Percentiles rank a stretch among this genome's conserved stretches.
These are phyloP conservation scores for Colletotrichum sp. DNA, from an alignment of 2,329 filamentous ascomycete genomes.

Conservation along the genomic window DNA sequence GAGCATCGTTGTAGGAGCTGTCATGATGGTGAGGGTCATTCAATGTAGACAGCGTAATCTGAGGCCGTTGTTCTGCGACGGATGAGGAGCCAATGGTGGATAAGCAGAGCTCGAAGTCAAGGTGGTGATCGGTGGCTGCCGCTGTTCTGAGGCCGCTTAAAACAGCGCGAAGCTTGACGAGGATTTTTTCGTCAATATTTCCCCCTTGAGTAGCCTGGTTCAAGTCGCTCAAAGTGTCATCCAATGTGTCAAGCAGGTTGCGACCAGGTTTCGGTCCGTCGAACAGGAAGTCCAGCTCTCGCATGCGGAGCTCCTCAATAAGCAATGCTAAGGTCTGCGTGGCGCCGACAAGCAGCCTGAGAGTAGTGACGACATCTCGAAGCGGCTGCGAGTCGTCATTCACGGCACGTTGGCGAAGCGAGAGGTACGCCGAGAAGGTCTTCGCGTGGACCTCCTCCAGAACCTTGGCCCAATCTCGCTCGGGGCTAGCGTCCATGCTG, in stretches of 20 bases:
- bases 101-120: neutral
- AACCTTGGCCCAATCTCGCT: neutral
- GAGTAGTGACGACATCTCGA: neutral
- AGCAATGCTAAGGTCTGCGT: neutral
- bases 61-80: neutral
- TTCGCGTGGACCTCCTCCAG: neutral
- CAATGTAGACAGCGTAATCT: neutral
- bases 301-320: neutral
- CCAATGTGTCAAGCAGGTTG: neutral
- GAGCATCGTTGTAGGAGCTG: neutral
- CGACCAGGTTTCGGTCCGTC: neutral
- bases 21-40: neutral
- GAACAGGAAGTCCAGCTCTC: neutral
- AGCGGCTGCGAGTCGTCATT: neutral
- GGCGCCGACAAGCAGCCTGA: neutral
- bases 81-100: neutral
- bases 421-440: neutral
- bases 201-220: rapidly evolving
- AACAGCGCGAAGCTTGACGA: neutral
- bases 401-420: neutral
- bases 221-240: neutral
- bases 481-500: neutral
- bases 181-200: neutral
- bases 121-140: neutral
- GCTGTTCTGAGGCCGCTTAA: neutral